Evolutionary conservation across 2,329 filamentous ascomycete genomes (phyloP).

Genomic region (Basipetospora chlamydospora): DNA sequence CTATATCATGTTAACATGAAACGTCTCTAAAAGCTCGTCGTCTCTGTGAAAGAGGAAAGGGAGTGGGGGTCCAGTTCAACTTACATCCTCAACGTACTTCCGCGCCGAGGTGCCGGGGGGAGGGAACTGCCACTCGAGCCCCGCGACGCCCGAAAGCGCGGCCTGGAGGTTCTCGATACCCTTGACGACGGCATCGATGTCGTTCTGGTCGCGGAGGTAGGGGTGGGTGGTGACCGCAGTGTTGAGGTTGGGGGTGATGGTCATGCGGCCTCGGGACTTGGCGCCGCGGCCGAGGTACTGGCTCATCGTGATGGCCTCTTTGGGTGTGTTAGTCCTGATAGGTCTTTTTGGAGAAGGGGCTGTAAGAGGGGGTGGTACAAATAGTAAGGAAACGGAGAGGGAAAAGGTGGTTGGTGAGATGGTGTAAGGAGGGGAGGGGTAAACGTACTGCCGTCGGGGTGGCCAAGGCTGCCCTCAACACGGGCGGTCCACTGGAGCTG

Average conservation of each 20-base stretch:
- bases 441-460: slow-evolving; percentile 15
- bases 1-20: slow-evolving; percentile 1
- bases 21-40: no score
- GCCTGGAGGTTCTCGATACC: slow-evolving; percentile 46
- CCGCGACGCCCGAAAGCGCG: slow-evolving; percentile 36
- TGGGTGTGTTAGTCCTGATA: no score
- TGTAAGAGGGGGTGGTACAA: no score
- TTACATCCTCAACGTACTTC: slow-evolving; percentile 37
- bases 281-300: slow-evolving; percentile 51
- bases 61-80: slow-evolving; percentile 6
- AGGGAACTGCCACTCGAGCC: slow-evolving; percentile 36
- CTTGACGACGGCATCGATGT: slow-evolving; percentile 44
- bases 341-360: no score
- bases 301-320: slow-evolving; percentile 36
- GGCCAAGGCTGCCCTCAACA: slow-evolving; percentile 39
- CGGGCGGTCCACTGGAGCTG: slow-evolving; percentile 53
- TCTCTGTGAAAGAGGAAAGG: no score
- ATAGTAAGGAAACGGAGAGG: no score
- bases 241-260: slow-evolving; percentile 40
- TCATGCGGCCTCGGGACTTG: slow-evolving; percentile 43
- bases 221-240: slow-evolving; percentile 45
- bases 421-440: not conserved
- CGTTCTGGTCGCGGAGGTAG: slow-evolving; percentile 40
- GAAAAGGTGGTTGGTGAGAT: not conserved
- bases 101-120: slow-evolving; percentile 34